Base-by-base conservation (phyloP, 2,329 filamentous ascomycete genomes). In the Clarireedia homoeocarpa region DNA sequence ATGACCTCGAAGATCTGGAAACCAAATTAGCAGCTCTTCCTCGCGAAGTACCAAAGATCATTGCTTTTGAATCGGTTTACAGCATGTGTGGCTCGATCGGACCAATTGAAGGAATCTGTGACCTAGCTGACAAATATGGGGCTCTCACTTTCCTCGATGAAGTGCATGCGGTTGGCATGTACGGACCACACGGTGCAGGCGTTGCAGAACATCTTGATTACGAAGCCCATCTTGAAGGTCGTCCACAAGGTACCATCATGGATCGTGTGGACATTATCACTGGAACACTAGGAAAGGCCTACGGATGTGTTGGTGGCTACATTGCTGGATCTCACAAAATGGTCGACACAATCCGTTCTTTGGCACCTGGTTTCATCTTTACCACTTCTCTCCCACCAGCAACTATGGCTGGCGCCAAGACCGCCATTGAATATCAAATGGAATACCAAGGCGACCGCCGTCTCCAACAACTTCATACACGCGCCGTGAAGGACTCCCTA, bases 121-220 rank as follows among this genome's bases (percentile, higher is more conserved):
- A 99, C 70, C 77, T 99, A 53, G 92, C 94, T 9, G 91, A 97
- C 61, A 96, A 96, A 77, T 99, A 99, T 71, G 94, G 94, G 58
- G 94, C 94, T 40, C 85, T 99, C 62, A 99, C 94, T 66, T 99
- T 99, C 72, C 78, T 96, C 70, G 94, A 99, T 70, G 94, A 99
- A 82, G 94, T 99, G 59, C 94, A 99, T 75, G 94, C 94, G 46
- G 94, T 99, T 23, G 94, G 94, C 70, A 97, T 99, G 94, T 99
- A 99, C 72, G 94, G 94, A 69, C 91, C 94, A 69, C 84, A 89
- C 67, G 94, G 94, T 60, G 94, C 91, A 57, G 94, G 94, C 73
- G 94, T 99, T 46, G 94, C 94, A 36, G 94, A 99, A 75, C 94
- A 99, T 72, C 84, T 99, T 51, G 92, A 99, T 70, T 99, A 88